phyloP scores from a whole-genome alignment of 1,139 yeast species.

The Yamadazyma friedrichii region DNA sequence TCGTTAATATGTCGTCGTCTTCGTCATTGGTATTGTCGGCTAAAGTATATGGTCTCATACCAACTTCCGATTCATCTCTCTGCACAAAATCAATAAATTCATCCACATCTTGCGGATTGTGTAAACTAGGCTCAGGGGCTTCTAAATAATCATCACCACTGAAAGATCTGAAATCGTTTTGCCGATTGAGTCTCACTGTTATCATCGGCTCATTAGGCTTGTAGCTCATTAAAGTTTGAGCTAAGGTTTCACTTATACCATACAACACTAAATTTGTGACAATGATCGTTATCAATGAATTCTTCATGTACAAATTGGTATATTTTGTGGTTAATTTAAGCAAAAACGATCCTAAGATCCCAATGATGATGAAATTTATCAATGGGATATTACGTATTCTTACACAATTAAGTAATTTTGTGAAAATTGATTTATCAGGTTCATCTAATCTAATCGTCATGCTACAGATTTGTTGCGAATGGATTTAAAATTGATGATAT shows the following conservation, averaged over 20 bases:
- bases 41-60: slow-evolving; percentile 6
- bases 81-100: slow-evolving; percentile 39
- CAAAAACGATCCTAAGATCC: slow-evolving; percentile 48
- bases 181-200: slow-evolving; percentile 21
- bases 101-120: slow-evolving; percentile 19
- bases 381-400: slow-evolving; percentile 47
- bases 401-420: slow-evolving; percentile 31
- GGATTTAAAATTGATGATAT: neutral
- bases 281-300: slow-evolving; percentile 73
- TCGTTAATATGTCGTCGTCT: slow-evolving; percentile 9
- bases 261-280: slow-evolving; percentile 79
- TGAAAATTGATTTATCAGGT: slow-evolving; percentile 14
- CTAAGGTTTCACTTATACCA: slow-evolving; percentile 87
- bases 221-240: slow-evolving; percentile 63
- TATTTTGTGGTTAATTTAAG: slow-evolving; percentile 55
- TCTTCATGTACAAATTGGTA: slow-evolving; percentile 61
- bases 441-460: slow-evolving; percentile 6
- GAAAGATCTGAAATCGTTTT: neutral
- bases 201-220: slow-evolving; percentile 22
- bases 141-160: slow-evolving; percentile 10
- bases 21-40: neutral
- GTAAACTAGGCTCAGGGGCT: slow-evolving; percentile 14
- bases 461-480: neutral
- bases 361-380: slow-evolving; percentile 52
- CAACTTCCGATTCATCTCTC: slow-evolving; percentile 15